Evolutionary conservation across 2,329 filamentous ascomycete genomes (phyloP).

Genomic region (Aureobasidium lini): DNA sequence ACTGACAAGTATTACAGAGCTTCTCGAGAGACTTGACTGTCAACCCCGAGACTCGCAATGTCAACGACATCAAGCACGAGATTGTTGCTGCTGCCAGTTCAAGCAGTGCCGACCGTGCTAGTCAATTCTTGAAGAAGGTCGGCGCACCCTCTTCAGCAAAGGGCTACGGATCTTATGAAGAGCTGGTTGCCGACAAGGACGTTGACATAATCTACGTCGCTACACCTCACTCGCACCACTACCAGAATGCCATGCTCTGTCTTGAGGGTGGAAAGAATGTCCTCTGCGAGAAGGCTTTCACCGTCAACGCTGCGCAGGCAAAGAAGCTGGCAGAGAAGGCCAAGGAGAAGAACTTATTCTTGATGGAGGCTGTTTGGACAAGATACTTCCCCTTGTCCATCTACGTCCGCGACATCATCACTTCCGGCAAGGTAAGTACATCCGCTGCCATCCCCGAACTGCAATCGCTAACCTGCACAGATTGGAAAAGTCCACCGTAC

Average conservation of each 20-base stretch:
- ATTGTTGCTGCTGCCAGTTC: conserved; percentile 77
- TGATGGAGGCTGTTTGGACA: conserved; percentile 83
- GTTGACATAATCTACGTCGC: conserved; percentile 85
- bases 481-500: conserved; percentile 52
- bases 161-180: conserved; percentile 73
- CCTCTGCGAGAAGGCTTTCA: conserved; percentile 85
- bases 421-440: conserved; percentile 31
- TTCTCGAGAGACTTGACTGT: conserved; percentile 71
- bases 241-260: conserved; percentile 81
- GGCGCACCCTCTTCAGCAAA: conserved; percentile 61
- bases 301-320: conserved; percentile 71
- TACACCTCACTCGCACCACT: conserved; percentile 88
- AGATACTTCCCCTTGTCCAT: conserved; percentile 79
- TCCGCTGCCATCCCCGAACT: neutral
- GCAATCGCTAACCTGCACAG: neutral
- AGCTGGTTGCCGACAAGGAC: conserved; percentile 69
- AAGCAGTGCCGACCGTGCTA: conserved; percentile 59
- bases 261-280: conserved; percentile 80
- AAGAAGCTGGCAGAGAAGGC: conserved; percentile 66
- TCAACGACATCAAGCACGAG: conserved; percentile 66
- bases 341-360: conserved; percentile 59
- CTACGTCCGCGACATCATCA: conserved; percentile 61
- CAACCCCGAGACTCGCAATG: conserved; percentile 61
- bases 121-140: conserved; percentile 63
- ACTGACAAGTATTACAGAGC: conserved; percentile 20